phyloP scores from a whole-genome alignment of 1,284 basidiomycete genomes.

The Ceratobasidium papillatum region DNA sequence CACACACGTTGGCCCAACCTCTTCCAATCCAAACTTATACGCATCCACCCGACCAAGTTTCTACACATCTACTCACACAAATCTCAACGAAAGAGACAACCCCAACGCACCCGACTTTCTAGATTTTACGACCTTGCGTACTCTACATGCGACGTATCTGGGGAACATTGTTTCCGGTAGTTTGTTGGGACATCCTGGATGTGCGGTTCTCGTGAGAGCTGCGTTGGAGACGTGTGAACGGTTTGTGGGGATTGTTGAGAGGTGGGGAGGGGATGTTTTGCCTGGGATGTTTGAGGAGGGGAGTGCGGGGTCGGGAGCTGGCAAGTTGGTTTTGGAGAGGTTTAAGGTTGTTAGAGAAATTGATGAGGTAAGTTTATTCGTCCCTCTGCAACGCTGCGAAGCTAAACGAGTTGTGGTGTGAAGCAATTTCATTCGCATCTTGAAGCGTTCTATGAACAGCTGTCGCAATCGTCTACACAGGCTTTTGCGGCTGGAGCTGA shows the following conservation, averaged over 20 bases:
- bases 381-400: not conserved
- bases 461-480: slow-evolving; percentile 74
- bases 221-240: slow-evolving; percentile 84
- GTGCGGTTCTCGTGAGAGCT: slow-evolving; percentile 70
- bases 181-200: slow-evolving; percentile 71
- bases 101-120: slow-evolving; percentile 53
- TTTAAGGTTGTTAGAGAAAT: slow-evolving; percentile 73
- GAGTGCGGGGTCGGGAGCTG: slow-evolving; percentile 63
- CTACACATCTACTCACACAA: slow-evolving; percentile 5
- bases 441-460: slow-evolving; percentile 78
- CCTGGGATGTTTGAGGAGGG: slow-evolving; percentile 84
- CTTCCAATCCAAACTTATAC: slow-evolving; percentile 7
- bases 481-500: slow-evolving; percentile 59
- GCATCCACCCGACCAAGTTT: slow-evolving; percentile 12
- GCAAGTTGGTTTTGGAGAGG: slow-evolving; percentile 73
- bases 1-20: slow-evolving; percentile 25
- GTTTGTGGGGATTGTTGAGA: slow-evolving; percentile 83
- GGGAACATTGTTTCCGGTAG: slow-evolving; percentile 82
- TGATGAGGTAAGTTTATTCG: slow-evolving; percentile 65
- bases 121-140: slow-evolving; percentile 86
- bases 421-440: slow-evolving; percentile 70
- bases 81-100: not conserved
- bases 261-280: slow-evolving; percentile 92
- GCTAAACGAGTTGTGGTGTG: slow-evolving; percentile 47
- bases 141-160: slow-evolving; percentile 81